These are phyloP conservation scores for Caryopteris hybrid DNA, from an alignment of 305 asterid genomes.

Conservation along the genomic window DNA sequence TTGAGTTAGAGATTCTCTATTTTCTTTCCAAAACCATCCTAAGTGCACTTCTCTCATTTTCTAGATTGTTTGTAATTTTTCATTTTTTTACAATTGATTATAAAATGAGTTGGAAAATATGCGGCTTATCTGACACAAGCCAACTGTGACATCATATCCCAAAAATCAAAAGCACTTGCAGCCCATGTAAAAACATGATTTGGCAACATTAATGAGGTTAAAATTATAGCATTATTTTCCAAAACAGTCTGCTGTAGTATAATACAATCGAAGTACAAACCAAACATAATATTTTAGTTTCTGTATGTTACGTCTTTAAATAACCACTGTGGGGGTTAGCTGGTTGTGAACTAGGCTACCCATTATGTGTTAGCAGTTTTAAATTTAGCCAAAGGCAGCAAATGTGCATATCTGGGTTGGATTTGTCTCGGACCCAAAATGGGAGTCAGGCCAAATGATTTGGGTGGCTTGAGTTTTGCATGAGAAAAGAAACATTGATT, in stretches of 20 bases:
- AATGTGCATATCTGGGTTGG: neutral
- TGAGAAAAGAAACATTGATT: neutral
- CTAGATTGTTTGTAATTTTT: neutral
- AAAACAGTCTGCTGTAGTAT: too few relatives aligned
- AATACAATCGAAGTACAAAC: neutral
- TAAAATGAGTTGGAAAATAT: neutral
- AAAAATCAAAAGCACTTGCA: neutral
- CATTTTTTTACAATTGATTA: neutral
- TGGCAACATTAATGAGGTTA: neutral
- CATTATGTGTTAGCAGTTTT: too few relatives aligned
- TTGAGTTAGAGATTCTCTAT: neutral
- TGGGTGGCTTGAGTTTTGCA: neutral
- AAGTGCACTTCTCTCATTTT: neutral
- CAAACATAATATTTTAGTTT: neutral
- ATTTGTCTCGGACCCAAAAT: neutral
- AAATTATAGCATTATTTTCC: too few relatives aligned
- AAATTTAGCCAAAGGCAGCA: neutral
- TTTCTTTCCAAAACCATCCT: neutral
- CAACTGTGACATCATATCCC: neutral
- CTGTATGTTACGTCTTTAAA: too few relatives aligned
- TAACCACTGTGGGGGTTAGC: too few relatives aligned
- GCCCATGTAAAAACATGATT: neutral
- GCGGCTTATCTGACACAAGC: neutral
- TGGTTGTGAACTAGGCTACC: too few relatives aligned
- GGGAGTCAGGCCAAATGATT: neutral